Base-by-base conservation (phyloP, 352 stramenopile species). In the Phytophthora nicotianae region DNA sequence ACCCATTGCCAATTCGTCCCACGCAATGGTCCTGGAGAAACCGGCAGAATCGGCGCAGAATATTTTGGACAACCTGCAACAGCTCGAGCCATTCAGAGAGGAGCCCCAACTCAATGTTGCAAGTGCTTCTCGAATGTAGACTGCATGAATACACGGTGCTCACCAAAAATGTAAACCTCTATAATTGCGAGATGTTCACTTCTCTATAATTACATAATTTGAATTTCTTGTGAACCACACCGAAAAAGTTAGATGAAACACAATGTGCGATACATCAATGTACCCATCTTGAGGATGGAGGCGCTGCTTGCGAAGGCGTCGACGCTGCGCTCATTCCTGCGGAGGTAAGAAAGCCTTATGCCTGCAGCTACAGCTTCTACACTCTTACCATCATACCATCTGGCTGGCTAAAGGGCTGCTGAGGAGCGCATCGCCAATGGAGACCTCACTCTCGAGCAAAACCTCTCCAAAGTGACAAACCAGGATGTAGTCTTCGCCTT, bases 21-120 rank as follows among this genome's bases (percentile, higher is more conserved):
- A 83, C 35, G 41, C 45, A 19, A 72, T 80, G 50, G 53, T 83
- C 2, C 49, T 81, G 43, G 74, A 83, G 37, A 74, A 79, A 17
- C 65, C 70, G 0, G 65, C 65, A 2, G 60, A 57, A n/a, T 72
- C 65, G 4, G 45, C 68, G 0, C 40, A 59, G 13, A 60, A 58
- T 5, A 77, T 86, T 10, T 8, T 74, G 2, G 46, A 53, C 11
- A 65, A 50, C 21, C 38, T 74, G 21, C 23, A 54, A 4, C 8
- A 65, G 24, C 33, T 74, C 1, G 27, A 54, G 24, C 42, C 48
- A 2, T 73, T 73, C 48, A 38, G 20, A 17, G 33, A 50, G 5
- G 38, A 49, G 27, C 13, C 14, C 13, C 29, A 62, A 33, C 19
- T 2, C 10, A 13, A 48, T 2, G 54, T 53, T 11, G 35, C 57